phyloP scores from a whole-genome alignment of 345 rosid species.

The Rhodamnia rubescens region DNA sequence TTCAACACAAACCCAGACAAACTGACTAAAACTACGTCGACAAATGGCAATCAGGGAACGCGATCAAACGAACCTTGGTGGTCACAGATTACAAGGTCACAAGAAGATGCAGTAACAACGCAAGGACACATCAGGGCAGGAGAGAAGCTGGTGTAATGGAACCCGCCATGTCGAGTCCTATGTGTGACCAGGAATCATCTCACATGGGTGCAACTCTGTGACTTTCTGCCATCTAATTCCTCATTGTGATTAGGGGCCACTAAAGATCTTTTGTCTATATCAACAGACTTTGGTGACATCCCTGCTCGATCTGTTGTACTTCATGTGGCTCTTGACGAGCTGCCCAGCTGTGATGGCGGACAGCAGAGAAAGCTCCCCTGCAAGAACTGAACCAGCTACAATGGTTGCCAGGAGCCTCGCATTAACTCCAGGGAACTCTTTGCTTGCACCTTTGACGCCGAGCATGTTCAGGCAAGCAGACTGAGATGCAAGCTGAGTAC shows the following conservation, averaged over 20 bases:
- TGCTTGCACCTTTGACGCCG: not conserved
- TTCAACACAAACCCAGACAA: not conserved
- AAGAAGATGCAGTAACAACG: not conserved
- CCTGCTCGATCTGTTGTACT: not conserved
- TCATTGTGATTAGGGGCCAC: not conserved
- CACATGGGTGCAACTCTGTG: not conserved
- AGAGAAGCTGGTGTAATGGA: not conserved
- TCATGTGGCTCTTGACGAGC: not conserved
- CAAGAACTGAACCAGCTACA: not conserved
- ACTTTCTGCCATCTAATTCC: not conserved
- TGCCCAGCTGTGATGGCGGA: not conserved
- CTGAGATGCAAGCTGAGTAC: not conserved
- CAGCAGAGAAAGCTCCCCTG: not conserved
- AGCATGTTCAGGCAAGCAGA: not conserved
- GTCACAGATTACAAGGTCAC: not conserved
- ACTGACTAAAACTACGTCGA: rapidly evolving
- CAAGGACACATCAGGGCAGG: not conserved
- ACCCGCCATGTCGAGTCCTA: not conserved
- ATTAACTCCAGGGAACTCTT: not conserved
- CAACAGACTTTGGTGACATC: not conserved
- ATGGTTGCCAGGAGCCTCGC: not conserved
- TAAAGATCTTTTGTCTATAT: not conserved
- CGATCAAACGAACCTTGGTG: not conserved
- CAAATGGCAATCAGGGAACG: not conserved
- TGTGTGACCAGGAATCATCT: not conserved